Evolutionary conservation across 345 rosid genomes (phyloP), one percentile per base, ranked within the genome.

Genomic region (Balakata baccata): DNA sequence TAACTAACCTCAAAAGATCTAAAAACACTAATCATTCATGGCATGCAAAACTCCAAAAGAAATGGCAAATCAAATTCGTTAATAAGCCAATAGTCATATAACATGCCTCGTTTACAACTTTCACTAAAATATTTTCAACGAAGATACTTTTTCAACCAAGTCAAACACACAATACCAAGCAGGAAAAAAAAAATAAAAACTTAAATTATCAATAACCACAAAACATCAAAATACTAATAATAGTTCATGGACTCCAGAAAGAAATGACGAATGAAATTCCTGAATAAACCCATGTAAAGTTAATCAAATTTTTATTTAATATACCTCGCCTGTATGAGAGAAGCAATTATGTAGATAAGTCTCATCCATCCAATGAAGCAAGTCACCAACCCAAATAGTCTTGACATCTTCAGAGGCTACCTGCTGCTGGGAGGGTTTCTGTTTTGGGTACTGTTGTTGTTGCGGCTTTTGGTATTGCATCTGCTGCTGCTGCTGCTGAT

Each of bases 351-450:
- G 92, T 69, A 92, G 89, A 73, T 90, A 92, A 78, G 88, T 74
- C 82, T 92, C 96, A 66, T 92, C 97, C 97, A 92, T 91, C 91
- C 86, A 91, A 85, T 83, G 86, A 73, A 84, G 84, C 84, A 86
- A 81, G 75, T 88, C 93, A 59, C 97, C 97, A 46, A 92, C 81
- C 97, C 97, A 92, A 14, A 92, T 71, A 41, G 93, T 89, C 82
- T 89, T 91, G 18, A 82, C 85, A 74, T 93, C 89, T 11, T 90
- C 97, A 0, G 78, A 59, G 71, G 86, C 78, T 64, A 81, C 87
- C 58, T 75, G 84, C 47, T 77, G 87, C 71, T 73, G 78, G 5
- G 22, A 29, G 34, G 2, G 75, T 34, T 82, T 66, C 8, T 72
- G 81, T 43, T 43, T 43, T 43, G 47, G 47, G 47, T 43, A 43